A percentile compares a stretch with the other conserved stretches of the same genome.
phyloP scores from a whole-genome alignment of 306 rosid species.

The Begonia loranthoides region DNA sequence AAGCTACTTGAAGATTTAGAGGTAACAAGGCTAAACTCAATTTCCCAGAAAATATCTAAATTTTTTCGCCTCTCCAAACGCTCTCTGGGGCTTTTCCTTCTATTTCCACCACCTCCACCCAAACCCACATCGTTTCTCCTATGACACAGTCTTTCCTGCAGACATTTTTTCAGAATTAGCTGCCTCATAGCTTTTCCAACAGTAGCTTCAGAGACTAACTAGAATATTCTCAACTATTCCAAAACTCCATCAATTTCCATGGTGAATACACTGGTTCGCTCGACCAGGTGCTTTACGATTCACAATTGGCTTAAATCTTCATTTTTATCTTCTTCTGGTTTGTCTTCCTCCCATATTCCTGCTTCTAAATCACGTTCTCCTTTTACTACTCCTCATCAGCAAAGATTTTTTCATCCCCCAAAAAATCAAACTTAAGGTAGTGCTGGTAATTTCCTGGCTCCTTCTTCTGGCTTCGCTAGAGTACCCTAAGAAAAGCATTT shows the following conservation, averaged over 20 bases:
- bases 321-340: conserved; percentile 11
- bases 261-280: conserved; percentile 33
- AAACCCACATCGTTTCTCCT: background rate
- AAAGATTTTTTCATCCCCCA: conserved; percentile 25
- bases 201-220: conserved; percentile 39
- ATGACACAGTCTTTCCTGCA: conserved; percentile 8
- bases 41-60: too few relatives aligned
- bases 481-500: too few relatives aligned
- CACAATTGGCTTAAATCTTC: conserved; percentile 41
- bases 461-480: too few relatives aligned
- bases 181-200: background rate
- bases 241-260: conserved; percentile 31
- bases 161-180: conserved; percentile 11
- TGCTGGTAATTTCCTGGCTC: conserved; percentile 17
- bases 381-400: conserved; percentile 38
- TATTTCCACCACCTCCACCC: background rate
- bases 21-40: conserved; percentile 88
- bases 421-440: conserved; percentile 15
- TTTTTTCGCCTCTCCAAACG: conserved; percentile 16
- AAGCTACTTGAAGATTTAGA: conserved; percentile 78
- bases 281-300: conserved; percentile 41
- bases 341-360: too few relatives aligned
- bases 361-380: conserved; percentile 57
- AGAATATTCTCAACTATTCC: conserved; percentile 67
- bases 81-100: background rate